Evolutionary conservation across 2,329 filamentous ascomycete species (phyloP).

Genomic region (Alternaria atra): DNA sequence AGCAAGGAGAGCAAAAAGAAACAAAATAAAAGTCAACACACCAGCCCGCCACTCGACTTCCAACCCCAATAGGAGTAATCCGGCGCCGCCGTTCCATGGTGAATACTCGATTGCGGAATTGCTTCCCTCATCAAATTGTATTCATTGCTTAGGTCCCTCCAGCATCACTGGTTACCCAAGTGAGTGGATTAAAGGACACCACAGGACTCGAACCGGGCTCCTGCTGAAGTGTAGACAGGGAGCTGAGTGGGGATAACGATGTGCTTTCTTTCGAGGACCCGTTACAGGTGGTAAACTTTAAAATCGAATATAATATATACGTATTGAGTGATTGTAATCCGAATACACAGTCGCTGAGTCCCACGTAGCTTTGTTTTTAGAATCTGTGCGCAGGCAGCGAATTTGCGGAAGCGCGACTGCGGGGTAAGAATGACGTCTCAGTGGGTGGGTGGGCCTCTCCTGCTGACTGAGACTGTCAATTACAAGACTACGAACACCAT

Average conservation of each 20-base stretch:
- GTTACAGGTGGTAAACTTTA: slow-evolving; percentile 40
- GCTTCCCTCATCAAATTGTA: slow-evolving; percentile 53
- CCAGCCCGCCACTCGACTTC: slow-evolving; percentile 47
- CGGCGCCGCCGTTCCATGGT: slow-evolving; percentile 54
- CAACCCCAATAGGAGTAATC: slow-evolving; percentile 52
- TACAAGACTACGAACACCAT: no score
- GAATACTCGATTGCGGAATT: slow-evolving; percentile 54
- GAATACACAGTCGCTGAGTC: rapidly evolving
- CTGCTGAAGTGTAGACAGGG: slow-evolving; percentile 44
- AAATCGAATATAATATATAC: slow-evolving; percentile 14
- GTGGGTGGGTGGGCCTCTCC: not conserved
- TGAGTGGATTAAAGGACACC: slow-evolving; percentile 51
- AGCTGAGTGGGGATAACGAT: slow-evolving; percentile 44
- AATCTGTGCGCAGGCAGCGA: not conserved
- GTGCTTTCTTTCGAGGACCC: slow-evolving; percentile 47
- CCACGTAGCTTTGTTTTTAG: not conserved
- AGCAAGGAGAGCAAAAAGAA: slow-evolving; percentile 9
- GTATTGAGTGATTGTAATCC: rapidly evolving
- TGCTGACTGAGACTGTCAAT: no score
- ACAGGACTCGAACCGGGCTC: slow-evolving; percentile 55
- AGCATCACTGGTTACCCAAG: slow-evolving; percentile 53
- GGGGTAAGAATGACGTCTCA: not conserved
- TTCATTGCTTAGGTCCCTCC: slow-evolving; percentile 55
- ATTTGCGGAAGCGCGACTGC: not conserved
- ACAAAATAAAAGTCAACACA: slow-evolving; percentile 50